These are phyloP conservation scores for Penicillium rolfsii DNA, from an alignment of 2,329 filamentous ascomycete species.

Conservation along the genomic window DNA sequence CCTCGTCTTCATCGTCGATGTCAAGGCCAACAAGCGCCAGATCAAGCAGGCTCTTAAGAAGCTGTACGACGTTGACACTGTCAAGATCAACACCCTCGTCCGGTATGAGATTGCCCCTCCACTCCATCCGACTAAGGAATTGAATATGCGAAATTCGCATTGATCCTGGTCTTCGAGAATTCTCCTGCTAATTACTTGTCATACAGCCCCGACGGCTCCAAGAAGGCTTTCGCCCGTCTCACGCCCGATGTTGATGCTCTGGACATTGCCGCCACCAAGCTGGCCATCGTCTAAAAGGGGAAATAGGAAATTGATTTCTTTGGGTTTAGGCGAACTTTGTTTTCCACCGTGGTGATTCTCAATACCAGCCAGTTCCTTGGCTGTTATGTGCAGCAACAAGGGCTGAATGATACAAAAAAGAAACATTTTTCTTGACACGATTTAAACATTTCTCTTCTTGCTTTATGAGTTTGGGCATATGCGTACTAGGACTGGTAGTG, in stretches of 20 bases:
- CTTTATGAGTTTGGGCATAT: neutral
- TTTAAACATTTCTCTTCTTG: constrained; percentile 1
- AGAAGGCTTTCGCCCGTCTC: constrained; percentile 98
- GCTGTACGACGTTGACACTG: constrained; percentile 95
- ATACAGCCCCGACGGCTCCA: constrained; percentile 83
- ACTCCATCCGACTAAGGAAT: neutral
- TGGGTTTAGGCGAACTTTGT: constrained; percentile 51
- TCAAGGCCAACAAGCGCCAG: constrained; percentile 99
- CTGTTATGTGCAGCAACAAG: constrained; percentile 36
- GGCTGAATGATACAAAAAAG: constrained; percentile 46
- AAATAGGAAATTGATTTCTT: constrained; percentile 44
- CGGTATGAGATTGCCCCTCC: constrained; percentile 59
- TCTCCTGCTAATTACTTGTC: constrained; percentile 16
- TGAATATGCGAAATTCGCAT: neutral
- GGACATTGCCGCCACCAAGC: constrained; percentile 99
- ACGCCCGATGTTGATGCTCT: constrained; percentile 97
- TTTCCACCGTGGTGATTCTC: constrained; percentile 47
- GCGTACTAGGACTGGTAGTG: neutral
- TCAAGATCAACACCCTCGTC: constrained; percentile 99
- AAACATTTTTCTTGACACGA: constrained; percentile 35
- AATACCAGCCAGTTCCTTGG: constrained; percentile 41
- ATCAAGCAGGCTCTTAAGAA: constrained; percentile 98
- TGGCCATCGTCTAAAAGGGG: constrained; percentile 82
- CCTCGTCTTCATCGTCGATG: constrained; percentile 93
- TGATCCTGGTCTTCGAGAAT: neutral